Evolutionary conservation across 805 yeast genomes (phyloP), one percentile per base, ranked within the genome.

Genomic region (Candida nemodendra): DNA sequence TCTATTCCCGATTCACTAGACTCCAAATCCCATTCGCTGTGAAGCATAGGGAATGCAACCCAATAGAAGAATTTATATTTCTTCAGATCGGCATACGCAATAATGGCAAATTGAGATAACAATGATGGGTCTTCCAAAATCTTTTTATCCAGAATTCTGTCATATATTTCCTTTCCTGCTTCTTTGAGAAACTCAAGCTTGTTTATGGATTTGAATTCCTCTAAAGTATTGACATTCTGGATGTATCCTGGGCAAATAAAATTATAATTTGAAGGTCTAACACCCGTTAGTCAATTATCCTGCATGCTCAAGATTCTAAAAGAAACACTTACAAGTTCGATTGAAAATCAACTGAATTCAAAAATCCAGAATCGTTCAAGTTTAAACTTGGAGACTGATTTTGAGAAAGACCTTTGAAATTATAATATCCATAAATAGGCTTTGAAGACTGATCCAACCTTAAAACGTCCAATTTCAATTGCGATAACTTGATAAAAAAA

Each of bases 61-160:
- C 99, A 95, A 62, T 93, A 90, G 54, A 76, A 84, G 56, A 84
- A 91, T 53, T 75, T 80, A 66, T 84, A 90, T 62, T 84, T 87
- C 59, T 93, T 93, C 56, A 93, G 71, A 60, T 93, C 99, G 1
- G 95, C 84, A 63, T 81, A 93, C 28, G 89, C 71, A 19, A 90
- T 64, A 1, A 85, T 49, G 4, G 64, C 61, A 46, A 82, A 79
- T 7, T 56, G 48, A 11, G 65, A 51, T 19, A 80, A 56, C 4
- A 61, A 18, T 0, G 66, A 51, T 0, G 82, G 79, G 33, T 71
- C 55, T 1, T 48, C 31, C 2, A 73, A 46, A 3, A 66, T 61
- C 0, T 59, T 47, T 19, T 62, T 63, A 12, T 66, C 58, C 9
- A 39, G 34, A 7, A 73, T 68, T 5, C 47, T 55, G 8, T 48